Evolutionary conservation across 805 yeast genomes (phyloP), one percentile per base, ranked within the genome.

Genomic region (Blastobotrys muscicola): DNA sequence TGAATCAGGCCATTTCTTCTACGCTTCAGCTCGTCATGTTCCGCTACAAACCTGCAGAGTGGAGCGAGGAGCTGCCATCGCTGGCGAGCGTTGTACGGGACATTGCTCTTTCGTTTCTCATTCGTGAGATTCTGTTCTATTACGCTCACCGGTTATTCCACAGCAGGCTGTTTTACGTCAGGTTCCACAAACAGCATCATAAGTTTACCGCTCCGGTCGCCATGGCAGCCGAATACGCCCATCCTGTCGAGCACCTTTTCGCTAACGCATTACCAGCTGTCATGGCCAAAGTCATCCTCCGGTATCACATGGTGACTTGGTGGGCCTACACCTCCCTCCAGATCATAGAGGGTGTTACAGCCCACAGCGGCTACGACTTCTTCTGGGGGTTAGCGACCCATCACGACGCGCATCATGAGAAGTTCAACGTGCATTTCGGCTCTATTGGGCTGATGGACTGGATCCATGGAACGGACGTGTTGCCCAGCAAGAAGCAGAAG

Each of bases 351-450:
- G 45, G 52, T 9, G 35, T 48, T 9, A 36, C 46, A 8, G 51
- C 49, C 4, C 54, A 50, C 38, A 39, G 46, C 11, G 54, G 54
- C 1, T 50, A 42, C 34, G 54, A 50, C 38, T 50, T 50, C 32
- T 46, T 49, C 37, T 31, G 20, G 6, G 42, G 40, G 1, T 12
- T 41, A 7, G 51, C 54, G 10, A 41, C 35, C 29, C 32, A 38
- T 26, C 54, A 50, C 34, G 54, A 50, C 35, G 16, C 46, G 7
- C 54, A 50, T 37, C 54, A 50, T 32, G 54, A 49, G 30, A 50
- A 48, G 42, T 50, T 50, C 35, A 36, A 35, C 29, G 11, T 45
- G 29, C 36, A 48, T 30, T 50, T 41, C 41, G 54, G 54, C 2
- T 40, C 43, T 2, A 13, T 50, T 12, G 54, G 54, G 5, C 36